Evolutionary conservation across 495 filamentous ascomycete species (phyloP).

Genomic region (Aspergillus saccharolyticus): DNA sequence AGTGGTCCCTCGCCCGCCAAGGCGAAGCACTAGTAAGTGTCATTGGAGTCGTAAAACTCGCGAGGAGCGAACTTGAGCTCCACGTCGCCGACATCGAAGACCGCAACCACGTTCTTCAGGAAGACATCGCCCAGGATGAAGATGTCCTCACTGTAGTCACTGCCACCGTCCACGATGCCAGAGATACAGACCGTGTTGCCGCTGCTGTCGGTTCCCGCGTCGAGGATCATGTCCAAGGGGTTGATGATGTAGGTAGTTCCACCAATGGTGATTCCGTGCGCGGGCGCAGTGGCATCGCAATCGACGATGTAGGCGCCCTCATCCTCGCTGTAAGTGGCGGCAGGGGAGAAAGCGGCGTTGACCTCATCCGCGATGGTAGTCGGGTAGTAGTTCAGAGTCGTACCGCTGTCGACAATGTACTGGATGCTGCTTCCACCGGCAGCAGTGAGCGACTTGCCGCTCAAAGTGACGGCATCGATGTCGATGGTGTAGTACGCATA

Average conservation of each 20-base stretch:
- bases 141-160: conserved; percentile 22
- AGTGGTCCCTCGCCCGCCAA: background rate
- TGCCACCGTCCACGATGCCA: conserved; percentile 36
- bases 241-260: conserved; percentile 45
- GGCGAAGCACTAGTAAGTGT: background rate
- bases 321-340: conserved; percentile 41
- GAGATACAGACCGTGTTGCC: conserved; percentile 42
- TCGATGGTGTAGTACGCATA: conserved; percentile 43
- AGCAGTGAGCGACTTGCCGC: conserved; percentile 18
- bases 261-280: conserved; percentile 37
- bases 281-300: conserved; percentile 52
- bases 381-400: conserved; percentile 38
- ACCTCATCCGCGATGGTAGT: conserved; percentile 43
- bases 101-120: conserved; percentile 56
- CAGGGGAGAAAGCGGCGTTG: conserved; percentile 49
- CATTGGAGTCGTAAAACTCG: conserved; percentile 1
- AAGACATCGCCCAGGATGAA: conserved; percentile 57
- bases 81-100: conserved; percentile 31
- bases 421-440: conserved; percentile 16
- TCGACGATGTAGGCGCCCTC: conserved; percentile 48
- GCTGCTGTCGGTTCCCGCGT: conserved; percentile 29
- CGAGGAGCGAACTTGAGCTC: conserved; percentile 29
- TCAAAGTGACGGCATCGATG: conserved; percentile 33
- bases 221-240: conserved; percentile 49
- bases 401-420: conserved; percentile 39